Percentiles rank a stretch among this genome's conserved stretches.
Conservation (phyloP, 352 stramenopile species). For the Phytophthora megakarya region DNA sequence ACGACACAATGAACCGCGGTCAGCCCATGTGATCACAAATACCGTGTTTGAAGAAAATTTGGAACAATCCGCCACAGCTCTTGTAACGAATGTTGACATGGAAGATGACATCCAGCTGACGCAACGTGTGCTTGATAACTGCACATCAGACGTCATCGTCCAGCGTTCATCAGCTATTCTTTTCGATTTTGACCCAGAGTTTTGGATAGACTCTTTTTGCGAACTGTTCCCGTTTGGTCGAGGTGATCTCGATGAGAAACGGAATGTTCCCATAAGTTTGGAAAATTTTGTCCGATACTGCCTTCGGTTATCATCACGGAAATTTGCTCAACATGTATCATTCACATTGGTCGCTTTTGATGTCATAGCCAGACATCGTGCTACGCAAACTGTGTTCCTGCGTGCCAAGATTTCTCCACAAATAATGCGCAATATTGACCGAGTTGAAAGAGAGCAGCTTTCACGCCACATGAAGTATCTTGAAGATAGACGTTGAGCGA, state of each 20-base stretch:
- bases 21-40: too few species aligned
- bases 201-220: neutral
- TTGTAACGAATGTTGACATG: neutral
- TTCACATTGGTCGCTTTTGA: conserved; percentile 24
- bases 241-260: conserved; percentile 19
- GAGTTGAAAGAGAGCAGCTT: too few species aligned
- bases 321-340: neutral
- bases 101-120: neutral
- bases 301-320: conserved; percentile 6
- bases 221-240: too few species aligned
- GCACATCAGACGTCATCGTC: neutral
- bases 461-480: too few species aligned
- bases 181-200: neutral
- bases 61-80: neutral
- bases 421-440: too few species aligned
- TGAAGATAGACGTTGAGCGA: too few species aligned
- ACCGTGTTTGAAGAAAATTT: too few species aligned
- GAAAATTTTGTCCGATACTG: conserved; percentile 13
- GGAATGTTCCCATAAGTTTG: conserved; percentile 5
- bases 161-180: neutral
- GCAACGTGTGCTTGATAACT: too few species aligned
- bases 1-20: too few species aligned
- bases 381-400: conserved; percentile 2
- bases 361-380: conserved; percentile 1
- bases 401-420: neutral